Conservation (phyloP, 202 grass and related monocot genomes). For the Cymbopogon flexuosus region DNA sequence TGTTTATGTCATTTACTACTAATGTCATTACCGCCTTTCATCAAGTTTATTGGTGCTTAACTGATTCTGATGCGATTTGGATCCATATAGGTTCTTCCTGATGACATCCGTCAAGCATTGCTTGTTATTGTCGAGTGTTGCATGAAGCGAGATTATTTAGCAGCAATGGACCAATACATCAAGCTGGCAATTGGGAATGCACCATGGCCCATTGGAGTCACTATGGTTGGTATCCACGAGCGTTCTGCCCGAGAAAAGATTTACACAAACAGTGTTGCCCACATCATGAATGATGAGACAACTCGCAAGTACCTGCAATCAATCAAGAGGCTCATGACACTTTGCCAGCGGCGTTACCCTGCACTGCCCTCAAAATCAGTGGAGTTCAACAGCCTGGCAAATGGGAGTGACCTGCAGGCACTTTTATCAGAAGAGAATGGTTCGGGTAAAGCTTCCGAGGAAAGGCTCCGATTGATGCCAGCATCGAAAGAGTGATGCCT, state of each 20-base stretch:
- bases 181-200: conserved; percentile 93
- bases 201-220: conserved; percentile 97
- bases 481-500: conserved; percentile 50
- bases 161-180: conserved; percentile 94
- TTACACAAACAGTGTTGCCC: conserved; percentile 92
- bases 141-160: conserved; percentile 91
- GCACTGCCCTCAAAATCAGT: conserved; percentile 89
- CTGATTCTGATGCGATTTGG: conserved; percentile 8
- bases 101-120: conserved; percentile 77
- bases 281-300: conserved; percentile 98
- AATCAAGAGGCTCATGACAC: conserved; percentile 91
- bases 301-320: conserved; percentile 95
- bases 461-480: conserved; percentile 67
- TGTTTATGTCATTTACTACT: neutral
- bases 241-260: conserved; percentile 96
- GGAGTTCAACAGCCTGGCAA: conserved; percentile 96
- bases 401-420: conserved; percentile 87
- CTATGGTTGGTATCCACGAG: conserved; percentile 99
- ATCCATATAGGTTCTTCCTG: conserved; percentile 64
- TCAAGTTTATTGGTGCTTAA: neutral
- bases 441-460: conserved; percentile 40
- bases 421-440: conserved; percentile 62
- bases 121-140: conserved; percentile 81
- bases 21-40: neutral
- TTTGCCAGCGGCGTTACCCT: conserved; percentile 81